These are phyloP conservation scores for Amniculicola lignicola DNA, from an alignment of 495 filamentous ascomycete species.

Conservation along the genomic window DNA sequence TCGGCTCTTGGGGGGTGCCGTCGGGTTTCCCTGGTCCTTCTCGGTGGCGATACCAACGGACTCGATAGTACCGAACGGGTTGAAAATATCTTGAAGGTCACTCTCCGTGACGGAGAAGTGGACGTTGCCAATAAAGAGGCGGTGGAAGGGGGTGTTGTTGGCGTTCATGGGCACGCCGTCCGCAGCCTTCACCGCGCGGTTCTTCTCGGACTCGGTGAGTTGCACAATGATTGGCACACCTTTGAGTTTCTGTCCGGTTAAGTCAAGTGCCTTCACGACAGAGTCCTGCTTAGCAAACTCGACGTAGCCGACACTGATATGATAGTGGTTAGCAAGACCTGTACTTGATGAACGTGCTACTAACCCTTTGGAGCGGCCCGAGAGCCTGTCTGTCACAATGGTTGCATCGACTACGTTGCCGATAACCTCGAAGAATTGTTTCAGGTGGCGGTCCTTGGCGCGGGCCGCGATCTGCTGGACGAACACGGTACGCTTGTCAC, in stretches of 20 bases:
- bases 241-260: slow-evolving; percentile 97
- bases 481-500: slow-evolving; percentile 94
- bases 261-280: slow-evolving; percentile 87
- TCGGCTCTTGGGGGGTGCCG: slow-evolving; percentile 83
- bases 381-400: slow-evolving; percentile 98
- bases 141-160: slow-evolving; percentile 89
- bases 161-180: slow-evolving; percentile 61
- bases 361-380: slow-evolving; percentile 95
- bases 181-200: slow-evolving; percentile 87
- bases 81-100: slow-evolving; percentile 94
- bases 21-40: slow-evolving; percentile 50
- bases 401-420: slow-evolving; percentile 96
- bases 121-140: slow-evolving; percentile 98
- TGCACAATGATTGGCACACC: slow-evolving; percentile 98
- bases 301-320: slow-evolving; percentile 90
- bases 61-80: slow-evolving; percentile 96
- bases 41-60: slow-evolving; percentile 81
- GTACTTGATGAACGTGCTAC: slow-evolving; percentile 35
- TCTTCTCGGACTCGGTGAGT: slow-evolving; percentile 98
- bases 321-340: slow-evolving; percentile 6
- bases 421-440: slow-evolving; percentile 93
- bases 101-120: slow-evolving; percentile 99
- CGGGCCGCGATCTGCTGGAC: slow-evolving; percentile 96
- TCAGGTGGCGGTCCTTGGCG: slow-evolving; percentile 85
- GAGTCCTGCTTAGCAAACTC: slow-evolving; percentile 98